Percentiles rank a stretch among this genome's conserved stretches.
Evolutionary conservation across 441 rosid species (phyloP).

Genomic region (Populus hybrid): DNA sequence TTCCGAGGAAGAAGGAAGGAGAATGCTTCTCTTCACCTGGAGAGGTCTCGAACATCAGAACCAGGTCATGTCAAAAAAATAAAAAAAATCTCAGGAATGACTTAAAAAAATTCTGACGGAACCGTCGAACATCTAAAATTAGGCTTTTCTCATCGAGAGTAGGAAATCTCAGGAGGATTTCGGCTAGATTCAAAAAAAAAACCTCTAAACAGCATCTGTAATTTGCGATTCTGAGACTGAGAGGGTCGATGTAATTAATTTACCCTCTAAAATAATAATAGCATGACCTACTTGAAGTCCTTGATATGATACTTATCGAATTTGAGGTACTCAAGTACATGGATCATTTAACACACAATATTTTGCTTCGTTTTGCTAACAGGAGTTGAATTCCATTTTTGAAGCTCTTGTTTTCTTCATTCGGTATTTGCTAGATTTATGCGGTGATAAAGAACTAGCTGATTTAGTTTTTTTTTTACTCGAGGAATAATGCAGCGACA

Average conservation of each 20-base stretch:
- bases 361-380: neutral
- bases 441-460: too few species aligned
- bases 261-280: too few species aligned
- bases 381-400: neutral
- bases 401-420: neutral
- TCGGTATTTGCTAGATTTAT: neutral
- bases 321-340: too few species aligned
- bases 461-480: too few species aligned
- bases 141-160: neutral
- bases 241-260: too few species aligned
- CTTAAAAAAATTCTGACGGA: neutral
- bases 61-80: neutral
- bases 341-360: neutral
- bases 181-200: neutral
- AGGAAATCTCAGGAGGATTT: too few species aligned
- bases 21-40: neutral
- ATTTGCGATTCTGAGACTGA: too few species aligned
- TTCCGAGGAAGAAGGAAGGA: neutral
- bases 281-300: too few species aligned
- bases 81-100: too few species aligned
- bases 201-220: neutral
- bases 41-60: neutral
- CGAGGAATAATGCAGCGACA: too few species aligned
- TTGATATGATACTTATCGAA: too few species aligned
- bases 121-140: neutral